Conservation (phyloP, 2,329 filamentous ascomycete genomes). For the Penicillium brasilianum region DNA sequence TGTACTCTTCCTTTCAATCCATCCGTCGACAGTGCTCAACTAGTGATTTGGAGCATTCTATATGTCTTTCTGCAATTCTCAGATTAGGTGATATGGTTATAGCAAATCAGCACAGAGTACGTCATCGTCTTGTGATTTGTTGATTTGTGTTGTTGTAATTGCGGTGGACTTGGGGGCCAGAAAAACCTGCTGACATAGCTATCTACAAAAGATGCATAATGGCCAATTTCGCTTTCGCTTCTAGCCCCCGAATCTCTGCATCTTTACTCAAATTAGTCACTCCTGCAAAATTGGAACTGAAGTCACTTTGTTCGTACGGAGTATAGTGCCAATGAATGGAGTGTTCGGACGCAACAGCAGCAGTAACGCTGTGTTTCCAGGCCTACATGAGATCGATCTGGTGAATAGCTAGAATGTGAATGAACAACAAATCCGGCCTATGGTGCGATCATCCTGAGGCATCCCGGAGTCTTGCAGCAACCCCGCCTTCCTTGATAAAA, state of each 20-base stretch:
- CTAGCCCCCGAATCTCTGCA: neutral
- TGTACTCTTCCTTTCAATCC: neutral
- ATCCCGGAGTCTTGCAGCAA: neutral
- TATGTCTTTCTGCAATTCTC: neutral
- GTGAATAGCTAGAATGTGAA: too few species aligned
- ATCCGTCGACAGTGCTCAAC: neutral
- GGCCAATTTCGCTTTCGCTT: neutral
- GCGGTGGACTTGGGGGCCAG: neutral
- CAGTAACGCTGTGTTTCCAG: too few species aligned
- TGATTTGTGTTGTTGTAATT: neutral
- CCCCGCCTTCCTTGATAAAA: conserved; percentile 11
- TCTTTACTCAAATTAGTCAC: neutral
- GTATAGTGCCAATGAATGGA: too few species aligned
- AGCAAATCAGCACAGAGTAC: neutral
- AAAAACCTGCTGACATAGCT: neutral
- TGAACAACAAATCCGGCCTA: too few species aligned
- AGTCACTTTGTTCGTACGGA: neutral
- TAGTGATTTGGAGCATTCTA: too few species aligned
- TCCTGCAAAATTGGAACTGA: neutral
- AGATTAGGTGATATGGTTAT: neutral
- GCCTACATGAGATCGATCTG: too few species aligned
- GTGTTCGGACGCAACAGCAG: too few species aligned
- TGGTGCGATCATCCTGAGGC: too few species aligned
- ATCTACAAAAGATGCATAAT: neutral
- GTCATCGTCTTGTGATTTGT: neutral